Conservation (phyloP, 2,329 filamentous ascomycete species). For the Erysiphe pisi region DNA sequence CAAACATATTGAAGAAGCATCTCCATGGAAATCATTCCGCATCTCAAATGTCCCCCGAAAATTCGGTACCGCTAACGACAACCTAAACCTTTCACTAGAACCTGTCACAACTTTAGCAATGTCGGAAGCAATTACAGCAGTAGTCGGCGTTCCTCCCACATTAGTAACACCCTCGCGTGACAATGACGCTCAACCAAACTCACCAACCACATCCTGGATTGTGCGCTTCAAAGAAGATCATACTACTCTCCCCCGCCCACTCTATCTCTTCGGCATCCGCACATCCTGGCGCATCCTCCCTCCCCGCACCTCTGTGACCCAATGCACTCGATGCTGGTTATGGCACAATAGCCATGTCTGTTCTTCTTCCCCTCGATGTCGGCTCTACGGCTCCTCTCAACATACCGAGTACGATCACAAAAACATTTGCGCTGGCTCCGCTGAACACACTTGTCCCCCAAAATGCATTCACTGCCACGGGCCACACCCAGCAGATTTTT, state of each 20-base stretch:
- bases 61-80: not conserved
- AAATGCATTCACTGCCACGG: not conserved
- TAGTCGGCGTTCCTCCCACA: not conserved
- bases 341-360: constrained; percentile 5
- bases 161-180: not conserved
- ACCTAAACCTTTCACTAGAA: not conserved
- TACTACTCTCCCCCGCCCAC: not conserved
- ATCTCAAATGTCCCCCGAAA: not conserved
- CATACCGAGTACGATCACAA: not conserved
- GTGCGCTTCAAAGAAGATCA: not conserved
- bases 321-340: not conserved
- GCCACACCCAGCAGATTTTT: not conserved
- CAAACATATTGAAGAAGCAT: not conserved
- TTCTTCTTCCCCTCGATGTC: not conserved
- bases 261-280: constrained; percentile 6
- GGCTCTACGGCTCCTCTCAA: not conserved
- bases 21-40: not conserved
- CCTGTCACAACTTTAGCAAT: not conserved
- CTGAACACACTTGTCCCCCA: not conserved
- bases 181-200: not conserved
- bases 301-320: not conserved
- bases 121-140: not conserved
- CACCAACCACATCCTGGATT: not conserved
- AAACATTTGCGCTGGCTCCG: not conserved
- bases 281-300: not conserved